These are phyloP conservation scores for Malassezia globosa DNA, from an alignment of 1,284 basidiomycete species.

Conservation along the genomic window DNA sequence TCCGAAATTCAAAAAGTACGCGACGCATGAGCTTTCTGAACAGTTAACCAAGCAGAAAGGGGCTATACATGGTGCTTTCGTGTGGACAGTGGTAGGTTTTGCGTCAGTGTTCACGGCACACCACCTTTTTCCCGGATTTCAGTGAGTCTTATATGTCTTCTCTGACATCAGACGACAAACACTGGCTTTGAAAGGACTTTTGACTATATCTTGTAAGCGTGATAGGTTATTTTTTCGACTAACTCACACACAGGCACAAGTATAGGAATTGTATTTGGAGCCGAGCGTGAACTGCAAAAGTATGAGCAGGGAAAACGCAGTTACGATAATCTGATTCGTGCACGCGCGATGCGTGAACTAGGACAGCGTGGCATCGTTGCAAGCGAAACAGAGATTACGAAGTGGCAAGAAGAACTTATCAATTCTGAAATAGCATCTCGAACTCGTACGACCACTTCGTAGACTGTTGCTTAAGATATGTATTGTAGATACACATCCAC, in stretches of 20 bases:
- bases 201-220: constrained; percentile 9
- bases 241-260: constrained; percentile 3
- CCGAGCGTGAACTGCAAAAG: constrained; percentile 11
- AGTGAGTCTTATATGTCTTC: neutral
- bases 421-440: neutral
- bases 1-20: constrained; percentile 9
- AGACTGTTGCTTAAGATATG: too few relatives aligned
- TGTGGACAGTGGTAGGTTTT: constrained; percentile 12
- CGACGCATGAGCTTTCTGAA: neutral
- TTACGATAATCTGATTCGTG: constrained; percentile 12
- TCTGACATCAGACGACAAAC: constrained; percentile 10
- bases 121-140: constrained; percentile 7
- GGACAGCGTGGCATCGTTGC: constrained; percentile 14
- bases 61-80: constrained; percentile 2
- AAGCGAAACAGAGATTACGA: constrained; percentile 12
- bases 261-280: constrained; percentile 8
- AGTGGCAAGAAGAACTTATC: constrained; percentile 15
- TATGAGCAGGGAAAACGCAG: constrained; percentile 10
- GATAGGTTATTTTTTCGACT: neutral
- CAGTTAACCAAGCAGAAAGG: neutral
- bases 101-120: constrained; percentile 7
- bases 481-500: too few relatives aligned
- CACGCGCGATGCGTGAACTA: constrained; percentile 11
- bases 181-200: constrained; percentile 8
- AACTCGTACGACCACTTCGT: neutral